Base-by-base conservation (phyloP, 23 red algal genomes). In the Cyanidioschyzon merolae region DNA sequence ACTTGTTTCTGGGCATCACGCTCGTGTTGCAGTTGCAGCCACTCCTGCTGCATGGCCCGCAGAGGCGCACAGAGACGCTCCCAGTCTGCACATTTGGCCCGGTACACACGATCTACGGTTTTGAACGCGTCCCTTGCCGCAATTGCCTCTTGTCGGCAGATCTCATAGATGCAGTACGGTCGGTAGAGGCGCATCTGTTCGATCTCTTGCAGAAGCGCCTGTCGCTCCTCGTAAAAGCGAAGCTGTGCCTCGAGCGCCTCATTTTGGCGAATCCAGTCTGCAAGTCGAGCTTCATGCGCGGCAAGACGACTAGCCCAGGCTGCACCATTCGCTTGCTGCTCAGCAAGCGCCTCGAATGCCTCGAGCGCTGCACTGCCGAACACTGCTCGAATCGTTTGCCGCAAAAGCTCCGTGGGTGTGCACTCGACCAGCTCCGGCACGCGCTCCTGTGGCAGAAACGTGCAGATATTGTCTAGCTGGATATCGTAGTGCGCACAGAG, bases 391-490 rank as follows among this genome's bases (percentile, higher is more conserved):
- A 98, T 80, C 15, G 88, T 89, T 32, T 78, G 68, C 26, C 45
- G 17, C 0, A 98, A 68, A 57, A 98, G 58, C 75, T 92, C 94
- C 3, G 59, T 68, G 26, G 84, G 80, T 0, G 83, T 74, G 74
- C 76, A 58, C 58, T 89, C 84, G 58, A 84, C 75, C 77, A 98
- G 91, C 40, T 91, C 82, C 0, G 83, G 75, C 58, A 98, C 87
- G 59, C 90, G 82, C 51, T 98, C 94, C 77, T 98, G 94, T 0
- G 94, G 94, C 82, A 91, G 86, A 51, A 98, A 98, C 59, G 86
- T 77, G 77, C 94, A 91, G 7, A 98, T 37, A 26, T 98, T 98
- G 34, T 98, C 94, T 41, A 98, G 75, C 68, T 98, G 94, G 79
- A 98, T 98, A 58, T 98, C 86, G 54, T 85, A 89, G 25, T 58